phyloP scores from a whole-genome alignment of 306 rosid species.

The Pyrus communis region DNA sequence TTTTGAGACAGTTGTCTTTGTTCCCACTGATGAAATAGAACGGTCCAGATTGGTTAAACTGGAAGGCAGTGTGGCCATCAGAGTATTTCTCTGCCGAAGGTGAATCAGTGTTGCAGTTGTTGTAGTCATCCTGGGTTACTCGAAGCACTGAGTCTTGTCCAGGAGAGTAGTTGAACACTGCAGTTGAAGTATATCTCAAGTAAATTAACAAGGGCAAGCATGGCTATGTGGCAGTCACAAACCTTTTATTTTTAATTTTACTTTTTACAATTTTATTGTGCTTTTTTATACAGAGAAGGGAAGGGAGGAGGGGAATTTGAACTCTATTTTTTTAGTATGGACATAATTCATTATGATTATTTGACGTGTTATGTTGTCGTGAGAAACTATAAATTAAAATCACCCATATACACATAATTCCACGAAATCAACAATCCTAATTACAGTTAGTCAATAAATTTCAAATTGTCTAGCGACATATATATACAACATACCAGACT shows the following conservation, averaged over 20 bases:
- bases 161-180: slow-evolving; percentile 69
- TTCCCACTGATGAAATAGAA: slow-evolving; percentile 74
- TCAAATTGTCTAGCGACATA: background rate
- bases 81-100: slow-evolving; percentile 29
- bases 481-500: background rate
- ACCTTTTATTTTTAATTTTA: background rate
- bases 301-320: background rate
- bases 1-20: slow-evolving; percentile 59
- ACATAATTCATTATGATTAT: background rate
- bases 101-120: slow-evolving; percentile 51
- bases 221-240: background rate
- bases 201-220: background rate
- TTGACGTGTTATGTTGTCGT: background rate
- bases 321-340: background rate
- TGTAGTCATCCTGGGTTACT: slow-evolving; percentile 56
- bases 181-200: background rate
- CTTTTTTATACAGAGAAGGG: background rate
- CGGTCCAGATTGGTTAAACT: slow-evolving; percentile 50
- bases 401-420: background rate
- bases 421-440: background rate
- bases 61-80: slow-evolving; percentile 70
- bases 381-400: background rate
- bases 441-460: background rate
- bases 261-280: background rate
- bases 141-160: slow-evolving; percentile 73